phyloP scores from a whole-genome alignment of 805 yeast species.

The Wickerhamiella galacta region DNA sequence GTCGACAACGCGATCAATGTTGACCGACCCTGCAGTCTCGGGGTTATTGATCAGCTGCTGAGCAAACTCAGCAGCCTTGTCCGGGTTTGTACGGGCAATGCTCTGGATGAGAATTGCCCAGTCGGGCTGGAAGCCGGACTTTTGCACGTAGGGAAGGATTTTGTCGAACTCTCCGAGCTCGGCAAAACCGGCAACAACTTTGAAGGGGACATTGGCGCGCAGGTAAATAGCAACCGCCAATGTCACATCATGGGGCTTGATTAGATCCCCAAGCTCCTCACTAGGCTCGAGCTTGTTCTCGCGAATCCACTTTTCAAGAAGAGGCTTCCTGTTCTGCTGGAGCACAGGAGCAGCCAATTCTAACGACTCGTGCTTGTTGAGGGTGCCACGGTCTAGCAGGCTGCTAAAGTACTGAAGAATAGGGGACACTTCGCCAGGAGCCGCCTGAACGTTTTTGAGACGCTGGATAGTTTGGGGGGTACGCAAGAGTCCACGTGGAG shows the following conservation, averaged over 20 bases:
- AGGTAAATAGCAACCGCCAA: constrained; percentile 83
- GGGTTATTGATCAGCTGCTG: constrained; percentile 58
- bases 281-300: constrained; percentile 88
- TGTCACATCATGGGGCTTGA: constrained; percentile 70
- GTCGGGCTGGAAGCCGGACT: constrained; percentile 78
- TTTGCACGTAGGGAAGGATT: constrained; percentile 83
- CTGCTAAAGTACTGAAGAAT: constrained; percentile 84
- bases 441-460: constrained; percentile 75
- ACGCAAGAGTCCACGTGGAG: constrained; percentile 63
- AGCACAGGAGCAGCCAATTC: constrained; percentile 91
- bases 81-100: constrained; percentile 86
- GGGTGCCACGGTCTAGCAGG: constrained; percentile 76
- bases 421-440: constrained; percentile 91
- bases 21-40: constrained; percentile 33
- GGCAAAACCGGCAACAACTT: constrained; percentile 82
- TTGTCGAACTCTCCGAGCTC: constrained; percentile 94
- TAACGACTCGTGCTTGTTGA: constrained; percentile 82
- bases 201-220: constrained; percentile 65
- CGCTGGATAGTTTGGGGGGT: constrained; percentile 88
- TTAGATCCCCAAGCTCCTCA: constrained; percentile 95
- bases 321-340: constrained; percentile 84
- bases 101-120: constrained; percentile 78
- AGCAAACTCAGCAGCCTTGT: constrained; percentile 94
- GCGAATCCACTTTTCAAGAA: constrained; percentile 90
- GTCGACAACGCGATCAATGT: constrained; percentile 78